Conservation (phyloP, 805 yeast species). For the Nakazawaea sp. region DNA sequence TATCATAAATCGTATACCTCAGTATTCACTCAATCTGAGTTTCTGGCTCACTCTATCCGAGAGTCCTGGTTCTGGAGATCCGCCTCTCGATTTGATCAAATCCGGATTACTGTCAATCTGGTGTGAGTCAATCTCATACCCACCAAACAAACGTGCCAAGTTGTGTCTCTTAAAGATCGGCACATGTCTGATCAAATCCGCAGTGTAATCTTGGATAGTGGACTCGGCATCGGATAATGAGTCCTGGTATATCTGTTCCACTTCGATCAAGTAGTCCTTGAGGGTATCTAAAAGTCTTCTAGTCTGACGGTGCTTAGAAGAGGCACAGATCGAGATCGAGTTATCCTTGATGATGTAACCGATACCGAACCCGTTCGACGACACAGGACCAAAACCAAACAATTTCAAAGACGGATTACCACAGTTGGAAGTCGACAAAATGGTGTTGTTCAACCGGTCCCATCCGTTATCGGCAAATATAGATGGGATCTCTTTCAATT, state of each 20-base stretch:
- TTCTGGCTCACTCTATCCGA: slow-evolving; percentile 31
- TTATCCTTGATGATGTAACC: slow-evolving; percentile 84
- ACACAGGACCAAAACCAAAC: slow-evolving; percentile 90
- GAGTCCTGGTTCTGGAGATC: slow-evolving; percentile 49
- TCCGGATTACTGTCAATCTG: slow-evolving; percentile 65
- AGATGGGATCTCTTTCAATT: slow-evolving; percentile 47
- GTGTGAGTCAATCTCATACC: slow-evolving; percentile 67
- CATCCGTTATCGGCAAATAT: slow-evolving; percentile 84
- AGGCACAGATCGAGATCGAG: slow-evolving; percentile 71
- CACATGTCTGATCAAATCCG: slow-evolving; percentile 17
- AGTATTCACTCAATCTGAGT: slow-evolving; percentile 11
- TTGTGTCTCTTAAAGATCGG: slow-evolving; percentile 17
- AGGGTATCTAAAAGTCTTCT: slow-evolving; percentile 66
- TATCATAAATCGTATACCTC: too few relatives aligned
- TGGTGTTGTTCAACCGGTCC: slow-evolving; percentile 76
- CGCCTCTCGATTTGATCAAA: slow-evolving; percentile 47
- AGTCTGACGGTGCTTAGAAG: slow-evolving; percentile 87
- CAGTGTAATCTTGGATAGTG: slow-evolving; percentile 2
- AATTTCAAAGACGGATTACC: slow-evolving; percentile 84
- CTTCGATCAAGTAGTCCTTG: slow-evolving; percentile 53
- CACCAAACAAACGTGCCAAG: slow-evolving; percentile 50
- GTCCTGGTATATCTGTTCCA: slow-evolving; percentile 40
- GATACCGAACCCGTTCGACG: slow-evolving; percentile 87
- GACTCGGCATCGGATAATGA: slow-evolving; percentile 13
- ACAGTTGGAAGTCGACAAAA: slow-evolving; percentile 81